Conservation (phyloP, 2,329 filamentous ascomycete genomes). For the Fonsecaea monophora region DNA sequence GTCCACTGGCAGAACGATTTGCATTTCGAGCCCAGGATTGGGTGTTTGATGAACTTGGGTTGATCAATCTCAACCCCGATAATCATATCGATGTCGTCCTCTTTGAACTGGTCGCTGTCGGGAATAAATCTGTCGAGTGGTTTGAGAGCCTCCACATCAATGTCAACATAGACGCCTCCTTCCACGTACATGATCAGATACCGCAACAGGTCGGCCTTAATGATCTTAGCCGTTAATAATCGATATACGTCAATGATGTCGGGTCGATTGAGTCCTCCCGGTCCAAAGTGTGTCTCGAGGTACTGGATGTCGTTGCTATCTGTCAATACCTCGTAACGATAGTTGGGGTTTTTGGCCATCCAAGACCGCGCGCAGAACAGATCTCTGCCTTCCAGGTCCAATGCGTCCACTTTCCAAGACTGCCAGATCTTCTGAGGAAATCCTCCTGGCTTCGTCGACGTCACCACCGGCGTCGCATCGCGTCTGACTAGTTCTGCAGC, state of each 20-base stretch:
- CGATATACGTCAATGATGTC: constrained; percentile 70
- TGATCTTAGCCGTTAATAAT: constrained; percentile 67
- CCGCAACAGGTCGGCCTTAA: constrained; percentile 70
- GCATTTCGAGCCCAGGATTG: constrained; percentile 71
- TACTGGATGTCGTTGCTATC: constrained; percentile 72
- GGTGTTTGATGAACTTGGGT: constrained; percentile 68
- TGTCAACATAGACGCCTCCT: constrained; percentile 66
- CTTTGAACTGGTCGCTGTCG: constrained; percentile 66
- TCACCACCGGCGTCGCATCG: no score
- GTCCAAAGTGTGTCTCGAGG: constrained; percentile 71
- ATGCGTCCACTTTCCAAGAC: constrained; percentile 74
- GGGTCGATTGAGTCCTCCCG: constrained; percentile 68
- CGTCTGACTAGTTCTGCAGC: constrained; percentile 13
- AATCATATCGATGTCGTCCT: constrained; percentile 72
- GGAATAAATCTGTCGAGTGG: constrained; percentile 66
- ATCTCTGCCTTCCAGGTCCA: constrained; percentile 71
- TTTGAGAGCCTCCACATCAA: constrained; percentile 64
- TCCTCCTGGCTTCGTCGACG: no score
- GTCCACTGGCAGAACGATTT: constrained; percentile 78
- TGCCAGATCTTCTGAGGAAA: constrained; percentile 78
- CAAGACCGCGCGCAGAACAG: constrained; percentile 67
- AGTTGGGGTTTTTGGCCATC: constrained; percentile 69
- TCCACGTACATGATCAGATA: constrained; percentile 73
- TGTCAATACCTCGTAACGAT: constrained; percentile 73
- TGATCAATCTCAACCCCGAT: constrained; percentile 75